Evolutionary conservation across 257 asterid species (phyloP).

Genomic region (Verbena officinalis): DNA sequence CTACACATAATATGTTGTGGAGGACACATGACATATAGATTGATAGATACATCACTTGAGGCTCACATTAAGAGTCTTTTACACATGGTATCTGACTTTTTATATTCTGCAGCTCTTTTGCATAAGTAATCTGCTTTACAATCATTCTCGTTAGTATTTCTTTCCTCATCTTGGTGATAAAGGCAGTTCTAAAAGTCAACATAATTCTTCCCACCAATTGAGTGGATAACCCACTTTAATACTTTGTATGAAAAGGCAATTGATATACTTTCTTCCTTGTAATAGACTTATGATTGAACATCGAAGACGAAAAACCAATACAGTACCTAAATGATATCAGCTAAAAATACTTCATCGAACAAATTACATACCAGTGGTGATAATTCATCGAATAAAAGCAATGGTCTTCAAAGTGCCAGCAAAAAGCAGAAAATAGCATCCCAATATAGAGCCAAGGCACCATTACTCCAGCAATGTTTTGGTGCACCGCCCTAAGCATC

Average conservation of each 20-base stretch:
- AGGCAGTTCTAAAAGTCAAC: not conserved
- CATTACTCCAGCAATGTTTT: constrained; percentile 95
- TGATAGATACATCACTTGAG: constrained; percentile 16
- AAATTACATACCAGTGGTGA: constrained; percentile 79
- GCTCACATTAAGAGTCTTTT: not conserved
- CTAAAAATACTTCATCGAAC: constrained; percentile 21
- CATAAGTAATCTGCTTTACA: constrained; percentile 14
- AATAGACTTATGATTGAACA: constrained; percentile 13
- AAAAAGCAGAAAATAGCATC: constrained; percentile 91
- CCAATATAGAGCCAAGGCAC: constrained; percentile 97
- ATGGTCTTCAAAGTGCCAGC: constrained; percentile 99
- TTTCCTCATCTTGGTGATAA: not conserved
- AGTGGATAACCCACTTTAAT: not conserved
- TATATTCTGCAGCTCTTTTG: not conserved
- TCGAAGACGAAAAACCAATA: constrained; percentile 5
- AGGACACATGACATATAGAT: not conserved
- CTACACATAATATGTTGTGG: too few relatives aligned
- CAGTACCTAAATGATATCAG: constrained; percentile 17
- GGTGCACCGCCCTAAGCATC: constrained; percentile 84
- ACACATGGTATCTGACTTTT: not conserved
- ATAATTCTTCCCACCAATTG: not conserved
- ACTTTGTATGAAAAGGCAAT: not conserved
- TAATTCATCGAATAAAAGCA: constrained; percentile 97
- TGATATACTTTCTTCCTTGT: constrained; percentile 3
- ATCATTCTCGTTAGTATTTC: constrained; percentile 8